Conservation (phyloP, 768 basidiomycete genomes). For the Xanthoconium purpureum region DNA sequence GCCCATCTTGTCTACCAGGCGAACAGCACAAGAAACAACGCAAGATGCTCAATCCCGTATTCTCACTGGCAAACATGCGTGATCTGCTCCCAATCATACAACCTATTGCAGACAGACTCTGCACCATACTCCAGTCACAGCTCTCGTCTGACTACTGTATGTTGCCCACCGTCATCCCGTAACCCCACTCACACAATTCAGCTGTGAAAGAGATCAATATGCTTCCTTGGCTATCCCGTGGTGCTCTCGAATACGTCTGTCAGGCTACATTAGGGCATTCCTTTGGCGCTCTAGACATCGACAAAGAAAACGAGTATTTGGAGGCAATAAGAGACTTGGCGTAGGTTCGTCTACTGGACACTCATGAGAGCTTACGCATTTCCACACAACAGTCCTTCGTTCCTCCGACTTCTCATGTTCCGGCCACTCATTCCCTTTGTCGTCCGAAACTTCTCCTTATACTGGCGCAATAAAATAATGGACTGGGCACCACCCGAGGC, state of each 20-base stretch:
- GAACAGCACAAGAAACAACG: constrained; percentile 33
- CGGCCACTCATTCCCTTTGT: constrained; percentile 33
- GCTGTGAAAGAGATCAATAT: constrained; percentile 33
- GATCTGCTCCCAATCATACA: constrained; percentile 30
- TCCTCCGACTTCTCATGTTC: constrained; percentile 26
- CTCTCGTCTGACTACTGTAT: constrained; percentile 25
- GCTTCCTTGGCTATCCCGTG: constrained; percentile 32
- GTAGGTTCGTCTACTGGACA: constrained; percentile 19
- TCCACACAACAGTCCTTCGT: constrained; percentile 20
- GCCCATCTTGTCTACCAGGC: constrained; percentile 8
- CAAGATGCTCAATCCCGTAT: constrained; percentile 35
- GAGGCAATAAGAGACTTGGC: constrained; percentile 29
- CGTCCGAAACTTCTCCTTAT: constrained; percentile 27
- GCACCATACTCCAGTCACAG: constrained; percentile 16
- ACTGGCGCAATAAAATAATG: constrained; percentile 34
- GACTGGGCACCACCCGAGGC: constrained; percentile 32
- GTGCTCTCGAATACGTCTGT: constrained; percentile 37
- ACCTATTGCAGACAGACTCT: constrained; percentile 31
- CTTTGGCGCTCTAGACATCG: constrained; percentile 29
- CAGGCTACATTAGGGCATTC: constrained; percentile 35
- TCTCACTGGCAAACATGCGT: constrained; percentile 31
- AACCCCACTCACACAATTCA: constrained; percentile 5
- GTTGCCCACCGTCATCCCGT: not conserved
- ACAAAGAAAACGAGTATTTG: constrained; percentile 26
- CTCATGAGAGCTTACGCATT: not conserved